Conservation (phyloP, 495 filamentous ascomycete species). For the Penicillium angulare region DNA sequence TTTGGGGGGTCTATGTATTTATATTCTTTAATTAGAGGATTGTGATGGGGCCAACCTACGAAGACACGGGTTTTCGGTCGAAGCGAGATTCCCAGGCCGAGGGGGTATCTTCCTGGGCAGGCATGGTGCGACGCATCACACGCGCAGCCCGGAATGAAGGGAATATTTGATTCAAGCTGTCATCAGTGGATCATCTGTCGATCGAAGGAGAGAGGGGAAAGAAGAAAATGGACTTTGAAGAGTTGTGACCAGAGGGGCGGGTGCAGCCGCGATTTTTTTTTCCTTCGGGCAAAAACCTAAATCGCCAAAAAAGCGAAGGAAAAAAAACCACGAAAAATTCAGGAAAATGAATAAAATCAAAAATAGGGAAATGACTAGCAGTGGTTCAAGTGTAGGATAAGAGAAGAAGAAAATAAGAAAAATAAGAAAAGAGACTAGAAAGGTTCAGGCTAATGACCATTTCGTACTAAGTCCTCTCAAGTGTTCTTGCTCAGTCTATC, state of each 20-base stretch:
- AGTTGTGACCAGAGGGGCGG: conserved; percentile 10
- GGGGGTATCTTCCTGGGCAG: conserved; percentile 9
- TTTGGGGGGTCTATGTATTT: no score
- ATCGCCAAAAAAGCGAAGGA: no score
- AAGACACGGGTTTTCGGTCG: conserved; percentile 25
- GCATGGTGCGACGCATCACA: conserved; percentile 24
- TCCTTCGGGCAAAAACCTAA: background rate
- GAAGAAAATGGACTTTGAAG: conserved; percentile 12
- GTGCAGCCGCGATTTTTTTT: conserved; percentile 18
- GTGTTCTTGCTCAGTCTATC: no score
- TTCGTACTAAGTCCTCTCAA: no score
- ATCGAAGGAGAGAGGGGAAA: conserved; percentile 14
- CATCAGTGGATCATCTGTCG: conserved; percentile 22
- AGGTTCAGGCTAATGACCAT: no score
- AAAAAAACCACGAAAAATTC: no score
- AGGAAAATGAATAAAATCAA: no score
- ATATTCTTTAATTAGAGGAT: background rate
- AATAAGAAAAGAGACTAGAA: background rate
- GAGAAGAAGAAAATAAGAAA: background rate
- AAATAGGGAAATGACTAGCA: no score
- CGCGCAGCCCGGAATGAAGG: conserved; percentile 9
- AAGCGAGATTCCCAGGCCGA: conserved; percentile 22
- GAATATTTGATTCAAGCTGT: conserved; percentile 7
- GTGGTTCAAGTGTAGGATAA: no score
- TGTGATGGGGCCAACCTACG: conserved; percentile 13